phyloP scores from a whole-genome alignment of 2,329 filamentous ascomycete genomes.

The Helminthosporium solani region DNA sequence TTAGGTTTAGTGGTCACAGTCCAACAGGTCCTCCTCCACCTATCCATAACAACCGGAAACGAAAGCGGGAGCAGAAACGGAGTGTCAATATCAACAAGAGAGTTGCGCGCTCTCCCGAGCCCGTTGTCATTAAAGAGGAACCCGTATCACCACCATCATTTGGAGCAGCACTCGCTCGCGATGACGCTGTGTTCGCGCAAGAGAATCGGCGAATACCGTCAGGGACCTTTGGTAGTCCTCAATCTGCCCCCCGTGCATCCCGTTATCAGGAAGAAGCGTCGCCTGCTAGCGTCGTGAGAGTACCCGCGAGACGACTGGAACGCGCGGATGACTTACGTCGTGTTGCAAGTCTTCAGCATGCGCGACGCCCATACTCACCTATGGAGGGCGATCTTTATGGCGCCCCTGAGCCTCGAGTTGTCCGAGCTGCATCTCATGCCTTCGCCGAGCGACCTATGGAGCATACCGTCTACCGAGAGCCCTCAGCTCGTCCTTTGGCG shows the following conservation, averaged over 20 bases:
- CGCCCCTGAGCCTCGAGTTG: constrained; percentile 37
- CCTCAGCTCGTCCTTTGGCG: constrained; percentile 39
- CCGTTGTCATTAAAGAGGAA: constrained; percentile 63
- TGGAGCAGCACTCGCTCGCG: constrained; percentile 35
- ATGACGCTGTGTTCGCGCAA: constrained; percentile 44
- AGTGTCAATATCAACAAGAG: constrained; percentile 40
- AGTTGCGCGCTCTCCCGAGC: constrained; percentile 42
- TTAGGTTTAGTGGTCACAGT: constrained; percentile 44
- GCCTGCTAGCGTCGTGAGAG: constrained; percentile 42
- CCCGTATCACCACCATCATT: constrained; percentile 63
- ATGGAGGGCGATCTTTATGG: constrained; percentile 39
- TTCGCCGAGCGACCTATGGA: constrained; percentile 43
- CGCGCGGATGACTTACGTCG: constrained; percentile 50
- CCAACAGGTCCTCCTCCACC: constrained; percentile 45
- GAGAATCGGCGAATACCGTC: constrained; percentile 44
- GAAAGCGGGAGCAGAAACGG: constrained; percentile 49
- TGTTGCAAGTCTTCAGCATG: constrained; percentile 49
- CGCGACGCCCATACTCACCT: constrained; percentile 47
- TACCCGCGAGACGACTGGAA: constrained; percentile 42
- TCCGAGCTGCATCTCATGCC: constrained; percentile 46
- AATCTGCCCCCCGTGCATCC: constrained; percentile 38
- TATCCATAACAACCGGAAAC: constrained; percentile 53
- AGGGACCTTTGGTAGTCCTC: constrained; percentile 48
- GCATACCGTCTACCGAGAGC: constrained; percentile 40
- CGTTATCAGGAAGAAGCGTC: constrained; percentile 46